Conservation (phyloP, 225 moss, liverwort and hornwort genomes). For the Straminergon stramineum region DNA sequence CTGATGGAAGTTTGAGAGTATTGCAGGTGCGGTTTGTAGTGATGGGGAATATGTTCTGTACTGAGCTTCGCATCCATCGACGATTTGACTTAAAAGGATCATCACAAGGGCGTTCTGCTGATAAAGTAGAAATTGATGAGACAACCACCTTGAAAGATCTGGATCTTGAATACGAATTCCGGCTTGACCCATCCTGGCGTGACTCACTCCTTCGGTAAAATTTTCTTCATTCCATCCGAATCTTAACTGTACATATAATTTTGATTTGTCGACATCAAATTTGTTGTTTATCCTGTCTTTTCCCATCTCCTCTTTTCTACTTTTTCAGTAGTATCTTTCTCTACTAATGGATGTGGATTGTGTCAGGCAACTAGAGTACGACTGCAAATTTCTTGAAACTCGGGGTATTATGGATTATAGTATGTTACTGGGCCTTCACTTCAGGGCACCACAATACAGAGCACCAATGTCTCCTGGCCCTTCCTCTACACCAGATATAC, state of each 20-base stretch:
- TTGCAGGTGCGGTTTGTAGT: constrained; percentile 97
- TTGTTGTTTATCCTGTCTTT: not conserved
- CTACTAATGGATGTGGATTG: not conserved
- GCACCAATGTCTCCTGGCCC: constrained; percentile 77
- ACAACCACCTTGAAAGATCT: constrained; percentile 94
- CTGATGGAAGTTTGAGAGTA: not conserved
- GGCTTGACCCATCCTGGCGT: constrained; percentile 96
- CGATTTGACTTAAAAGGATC: constrained; percentile 98
- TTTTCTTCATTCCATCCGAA: not conserved
- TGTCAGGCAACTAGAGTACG: constrained; percentile 84
- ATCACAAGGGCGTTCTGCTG: constrained; percentile 93
- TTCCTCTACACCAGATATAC: constrained; percentile 55
- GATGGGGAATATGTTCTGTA: constrained; percentile 99
- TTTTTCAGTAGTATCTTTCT: not conserved
- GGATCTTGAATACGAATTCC: constrained; percentile 90
- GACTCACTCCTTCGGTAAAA: constrained; percentile 84
- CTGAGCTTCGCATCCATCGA: constrained; percentile 95
- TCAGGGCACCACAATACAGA: constrained; percentile 94
- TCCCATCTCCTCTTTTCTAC: not conserved
- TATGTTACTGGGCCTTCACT: constrained; percentile 92
- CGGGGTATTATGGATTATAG: constrained; percentile 99
- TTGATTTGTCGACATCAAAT: not conserved
- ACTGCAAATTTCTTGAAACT: constrained; percentile 92
- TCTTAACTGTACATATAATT: not conserved
- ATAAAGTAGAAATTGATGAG: constrained; percentile 97